Conservation (phyloP, 2,329 filamentous ascomycete species). For the Fusarium nisikadoi region DNA sequence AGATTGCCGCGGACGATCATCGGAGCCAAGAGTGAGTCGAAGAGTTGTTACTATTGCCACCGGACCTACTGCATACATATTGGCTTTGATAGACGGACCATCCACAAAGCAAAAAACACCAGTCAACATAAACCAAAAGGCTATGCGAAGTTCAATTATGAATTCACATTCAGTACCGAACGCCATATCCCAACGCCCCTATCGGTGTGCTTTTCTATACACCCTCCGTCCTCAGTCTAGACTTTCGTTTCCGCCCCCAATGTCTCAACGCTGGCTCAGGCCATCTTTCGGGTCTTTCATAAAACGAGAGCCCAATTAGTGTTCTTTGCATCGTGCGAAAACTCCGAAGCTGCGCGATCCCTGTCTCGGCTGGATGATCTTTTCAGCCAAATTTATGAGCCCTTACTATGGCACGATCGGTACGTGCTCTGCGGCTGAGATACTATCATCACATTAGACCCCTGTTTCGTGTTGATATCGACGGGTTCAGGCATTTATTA, state of each 20-base stretch:
- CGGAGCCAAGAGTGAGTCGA: background rate
- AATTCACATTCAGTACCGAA: fast-evolving
- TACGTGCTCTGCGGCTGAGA: background rate
- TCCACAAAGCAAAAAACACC: background rate
- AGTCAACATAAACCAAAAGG: background rate
- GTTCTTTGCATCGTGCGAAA: fast-evolving
- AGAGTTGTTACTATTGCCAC: background rate
- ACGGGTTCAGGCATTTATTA: too few species aligned
- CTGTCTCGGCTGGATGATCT: background rate
- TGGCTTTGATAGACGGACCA: background rate
- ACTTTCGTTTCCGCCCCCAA: background rate
- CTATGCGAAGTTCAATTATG: background rate
- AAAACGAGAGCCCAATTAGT: fast-evolving
- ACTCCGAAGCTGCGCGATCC: background rate
- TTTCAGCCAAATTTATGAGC: background rate
- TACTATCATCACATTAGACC: background rate
- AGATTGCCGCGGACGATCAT: background rate
- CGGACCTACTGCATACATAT: background rate
- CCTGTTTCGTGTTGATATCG: background rate
- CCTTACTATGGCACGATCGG: background rate
- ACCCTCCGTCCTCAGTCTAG: background rate
- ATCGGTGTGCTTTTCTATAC: background rate
- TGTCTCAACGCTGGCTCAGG: background rate
- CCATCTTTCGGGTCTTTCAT: background rate
- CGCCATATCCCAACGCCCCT: too few species aligned